phyloP scores from a whole-genome alignment of 2,329 filamentous ascomycete genomes.

The Curvularia sp. region DNA sequence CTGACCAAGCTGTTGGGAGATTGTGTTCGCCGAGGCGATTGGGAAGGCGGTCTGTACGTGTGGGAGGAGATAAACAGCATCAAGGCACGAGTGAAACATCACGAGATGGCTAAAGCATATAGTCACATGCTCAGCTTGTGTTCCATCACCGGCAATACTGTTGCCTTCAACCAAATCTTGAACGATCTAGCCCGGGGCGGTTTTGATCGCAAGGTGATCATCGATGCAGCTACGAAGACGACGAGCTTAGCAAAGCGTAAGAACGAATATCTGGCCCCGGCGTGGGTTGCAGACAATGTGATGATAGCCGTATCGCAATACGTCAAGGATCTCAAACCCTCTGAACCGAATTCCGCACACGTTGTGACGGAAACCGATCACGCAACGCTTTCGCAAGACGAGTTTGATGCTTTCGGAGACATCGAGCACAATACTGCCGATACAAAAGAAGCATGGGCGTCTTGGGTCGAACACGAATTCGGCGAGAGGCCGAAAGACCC shows the following conservation, averaged over 20 bases:
- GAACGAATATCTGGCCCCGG: constrained; percentile 28
- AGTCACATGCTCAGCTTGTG: constrained; percentile 44
- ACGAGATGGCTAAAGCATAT: constrained; percentile 40
- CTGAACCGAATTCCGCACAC: background rate
- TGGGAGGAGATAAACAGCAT: constrained; percentile 54
- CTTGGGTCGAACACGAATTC: constrained; percentile 41
- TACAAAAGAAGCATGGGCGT: constrained; percentile 31
- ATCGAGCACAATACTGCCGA: constrained; percentile 1
- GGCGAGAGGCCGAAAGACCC: constrained; percentile 33
- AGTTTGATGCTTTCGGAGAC: constrained; percentile 3
- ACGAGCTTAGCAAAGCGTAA: constrained; percentile 25
- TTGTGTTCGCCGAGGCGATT: constrained; percentile 50
- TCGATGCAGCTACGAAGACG: constrained; percentile 27
- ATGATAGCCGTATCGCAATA: constrained; percentile 42
- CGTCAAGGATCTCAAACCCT: constrained; percentile 23
- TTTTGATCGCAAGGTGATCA: constrained; percentile 36
- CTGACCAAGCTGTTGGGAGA: constrained; percentile 51
- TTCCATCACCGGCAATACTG: constrained; percentile 40
- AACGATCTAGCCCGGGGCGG: constrained; percentile 34
- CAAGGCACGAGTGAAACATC: constrained; percentile 27
- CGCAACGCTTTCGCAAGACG: constrained; percentile 10
- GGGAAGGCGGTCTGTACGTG: constrained; percentile 45
- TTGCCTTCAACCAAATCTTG: constrained; percentile 43
- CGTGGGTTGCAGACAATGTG: constrained; percentile 44
- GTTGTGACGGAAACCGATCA: constrained; percentile 17